Conservation (phyloP, 2,329 filamentous ascomycete species). For the Calonectria ilicicola region DNA sequence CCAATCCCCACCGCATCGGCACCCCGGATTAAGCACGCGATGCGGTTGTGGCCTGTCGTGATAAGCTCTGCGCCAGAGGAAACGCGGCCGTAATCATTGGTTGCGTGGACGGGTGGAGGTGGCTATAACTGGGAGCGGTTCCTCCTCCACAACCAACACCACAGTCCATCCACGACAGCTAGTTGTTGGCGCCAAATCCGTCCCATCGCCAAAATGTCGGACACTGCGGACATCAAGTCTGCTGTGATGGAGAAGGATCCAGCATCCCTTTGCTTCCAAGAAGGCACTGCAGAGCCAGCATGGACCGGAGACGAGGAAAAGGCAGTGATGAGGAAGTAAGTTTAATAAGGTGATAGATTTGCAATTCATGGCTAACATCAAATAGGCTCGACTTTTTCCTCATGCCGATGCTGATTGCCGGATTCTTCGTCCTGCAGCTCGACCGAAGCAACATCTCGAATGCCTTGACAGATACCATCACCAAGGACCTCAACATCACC, state of each 20-base stretch:
- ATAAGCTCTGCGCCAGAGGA: neutral
- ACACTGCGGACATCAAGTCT: neutral
- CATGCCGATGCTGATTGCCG: slow-evolving; percentile 58
- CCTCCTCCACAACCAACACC: neutral
- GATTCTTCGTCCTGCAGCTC: slow-evolving; percentile 58
- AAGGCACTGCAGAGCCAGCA: neutral
- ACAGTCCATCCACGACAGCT: neutral
- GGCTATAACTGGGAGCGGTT: slow-evolving; percentile 2
- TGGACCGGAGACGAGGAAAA: slow-evolving; percentile 30
- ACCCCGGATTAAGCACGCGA: slow-evolving; percentile 23
- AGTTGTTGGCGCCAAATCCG: too few species aligned
- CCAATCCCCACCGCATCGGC: neutral
- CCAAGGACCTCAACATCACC: slow-evolving; percentile 58
- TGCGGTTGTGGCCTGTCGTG: neutral
- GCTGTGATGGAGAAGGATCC: neutral
- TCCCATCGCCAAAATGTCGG: neutral
- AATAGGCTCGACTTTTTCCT: slow-evolving; percentile 49
- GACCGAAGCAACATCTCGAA: slow-evolving; percentile 55
- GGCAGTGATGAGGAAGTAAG: slow-evolving; percentile 36
- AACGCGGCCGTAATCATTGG: neutral
- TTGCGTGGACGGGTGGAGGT: neutral
- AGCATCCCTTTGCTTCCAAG: neutral
- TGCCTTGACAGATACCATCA: slow-evolving; percentile 63
- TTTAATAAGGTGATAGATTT: neutral
- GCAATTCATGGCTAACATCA: neutral